Evolutionary conservation across 768 basidiomycete genomes (phyloP).

Genomic region (Hericium erinaceus): DNA sequence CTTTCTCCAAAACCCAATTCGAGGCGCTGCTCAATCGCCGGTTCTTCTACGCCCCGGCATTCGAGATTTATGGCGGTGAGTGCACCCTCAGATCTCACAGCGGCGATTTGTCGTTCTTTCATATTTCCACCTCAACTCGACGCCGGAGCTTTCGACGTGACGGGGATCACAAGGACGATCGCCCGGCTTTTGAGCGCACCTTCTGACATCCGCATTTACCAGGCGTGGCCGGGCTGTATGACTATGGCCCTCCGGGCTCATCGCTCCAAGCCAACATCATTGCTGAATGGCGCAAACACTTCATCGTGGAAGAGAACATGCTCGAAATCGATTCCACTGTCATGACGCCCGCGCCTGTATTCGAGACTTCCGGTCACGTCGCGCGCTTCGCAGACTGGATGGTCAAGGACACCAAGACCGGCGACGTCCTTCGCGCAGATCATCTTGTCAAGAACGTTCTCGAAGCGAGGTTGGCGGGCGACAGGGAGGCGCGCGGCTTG

Average conservation of each 20-base stretch:
- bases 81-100: constrained; percentile 6
- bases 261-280: constrained; percentile 95
- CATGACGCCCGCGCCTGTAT: constrained; percentile 91
- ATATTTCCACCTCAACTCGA: not conserved
- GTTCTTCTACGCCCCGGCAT: constrained; percentile 97
- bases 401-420: constrained; percentile 93
- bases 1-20: constrained; percentile 80
- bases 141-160: too few relatives aligned
- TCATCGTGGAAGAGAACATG: constrained; percentile 98
- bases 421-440: constrained; percentile 93
- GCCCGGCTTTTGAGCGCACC: too few relatives aligned
- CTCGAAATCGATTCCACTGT: constrained; percentile 96
- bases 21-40: constrained; percentile 82
- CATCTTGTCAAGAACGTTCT: constrained; percentile 92
- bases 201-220: not conserved
- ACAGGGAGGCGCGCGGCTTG: constrained; percentile 79
- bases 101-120: not conserved
- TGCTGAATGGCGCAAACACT: constrained; percentile 93
- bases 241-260: constrained; percentile 95
- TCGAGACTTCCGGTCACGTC: constrained; percentile 96
- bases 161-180: too few relatives aligned
- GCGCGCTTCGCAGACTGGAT: constrained; percentile 99
- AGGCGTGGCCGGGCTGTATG: constrained; percentile 97
- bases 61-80: constrained; percentile 97
- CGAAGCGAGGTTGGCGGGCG: constrained; percentile 81